phyloP scores from a whole-genome alignment of 257 asterid genomes.

The Ilex aquifolium region DNA sequence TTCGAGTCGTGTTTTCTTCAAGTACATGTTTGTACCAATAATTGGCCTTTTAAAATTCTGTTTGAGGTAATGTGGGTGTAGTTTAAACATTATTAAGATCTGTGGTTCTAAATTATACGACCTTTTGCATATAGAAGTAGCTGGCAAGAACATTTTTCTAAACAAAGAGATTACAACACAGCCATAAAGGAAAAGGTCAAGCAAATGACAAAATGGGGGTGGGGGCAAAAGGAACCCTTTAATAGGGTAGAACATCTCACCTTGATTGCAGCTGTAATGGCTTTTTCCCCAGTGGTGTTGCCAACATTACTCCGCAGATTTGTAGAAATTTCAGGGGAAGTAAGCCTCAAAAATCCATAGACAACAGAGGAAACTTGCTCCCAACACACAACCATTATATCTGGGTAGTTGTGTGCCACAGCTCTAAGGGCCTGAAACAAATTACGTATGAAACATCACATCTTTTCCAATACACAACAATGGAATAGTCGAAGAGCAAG shows the following conservation, averaged over 20 bases:
- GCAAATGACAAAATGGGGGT: not conserved
- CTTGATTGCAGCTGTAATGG: slow-evolving; percentile 75
- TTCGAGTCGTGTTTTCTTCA: no score
- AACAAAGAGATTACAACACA: no score
- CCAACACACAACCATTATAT: slow-evolving; percentile 64
- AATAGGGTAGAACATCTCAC: slow-evolving; percentile 26
- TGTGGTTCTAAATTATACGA: no score
- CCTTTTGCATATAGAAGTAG: no score
- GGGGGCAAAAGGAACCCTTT: not conserved
- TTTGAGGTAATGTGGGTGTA: no score
- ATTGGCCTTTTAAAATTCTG: no score
- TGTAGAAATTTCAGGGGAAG: slow-evolving; percentile 35
- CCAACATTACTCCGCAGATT: slow-evolving; percentile 46
- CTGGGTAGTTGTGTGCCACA: slow-evolving; percentile 89
- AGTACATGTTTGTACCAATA: no score
- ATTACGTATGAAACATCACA: slow-evolving; percentile 4
- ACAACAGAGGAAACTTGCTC: slow-evolving; percentile 53
- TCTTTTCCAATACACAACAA: not conserved
- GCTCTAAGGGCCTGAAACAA: slow-evolving; percentile 80
- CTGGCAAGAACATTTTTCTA: no score
- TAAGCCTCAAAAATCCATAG: slow-evolving; percentile 36
- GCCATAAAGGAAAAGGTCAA: not conserved
- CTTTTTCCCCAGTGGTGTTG: slow-evolving; percentile 58
- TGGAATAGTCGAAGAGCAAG: not conserved
- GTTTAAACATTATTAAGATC: no score